These are phyloP conservation scores for Sporothrix humicola DNA, from an alignment of 2,329 filamentous ascomycete genomes.

Conservation along the genomic window DNA sequence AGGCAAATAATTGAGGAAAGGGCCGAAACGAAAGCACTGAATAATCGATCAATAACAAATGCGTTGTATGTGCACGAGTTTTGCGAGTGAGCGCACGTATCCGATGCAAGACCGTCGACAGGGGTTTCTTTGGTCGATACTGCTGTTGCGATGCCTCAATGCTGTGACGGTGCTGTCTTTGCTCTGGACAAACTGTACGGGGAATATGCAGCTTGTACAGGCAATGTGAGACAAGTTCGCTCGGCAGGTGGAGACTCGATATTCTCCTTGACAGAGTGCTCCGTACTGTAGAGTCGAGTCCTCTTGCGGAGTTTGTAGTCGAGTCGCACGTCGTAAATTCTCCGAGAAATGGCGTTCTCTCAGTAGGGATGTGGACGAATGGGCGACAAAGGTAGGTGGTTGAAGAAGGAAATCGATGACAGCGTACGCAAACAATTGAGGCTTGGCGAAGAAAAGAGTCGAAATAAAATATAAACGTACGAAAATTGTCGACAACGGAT, in stretches of 20 bases:
- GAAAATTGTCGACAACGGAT: neutral
- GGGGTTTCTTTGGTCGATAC: neutral
- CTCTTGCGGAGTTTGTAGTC: too few species aligned
- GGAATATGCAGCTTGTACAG: slow-evolving; percentile 9
- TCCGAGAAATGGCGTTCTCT: neutral
- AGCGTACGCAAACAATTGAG: neutral
- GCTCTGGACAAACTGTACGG: neutral
- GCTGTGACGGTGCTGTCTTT: neutral
- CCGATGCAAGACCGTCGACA: neutral
- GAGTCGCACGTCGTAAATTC: neutral
- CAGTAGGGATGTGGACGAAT: neutral
- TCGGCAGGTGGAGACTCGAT: neutral
- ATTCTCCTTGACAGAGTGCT: too few species aligned
- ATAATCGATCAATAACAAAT: neutral
- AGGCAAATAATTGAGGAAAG: too few species aligned
- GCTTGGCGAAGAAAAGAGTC: neutral
- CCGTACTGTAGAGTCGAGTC: too few species aligned
- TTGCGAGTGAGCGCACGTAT: slow-evolving; percentile 1
- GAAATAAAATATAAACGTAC: neutral
- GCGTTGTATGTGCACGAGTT: neutral
- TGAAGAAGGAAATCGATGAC: neutral
- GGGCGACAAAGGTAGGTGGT: neutral
- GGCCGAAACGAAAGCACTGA: neutral
- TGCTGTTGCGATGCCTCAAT: neutral
- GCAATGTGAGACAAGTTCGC: slow-evolving; percentile 16